These are phyloP conservation scores for Hemisphaericaspora xylanilytica DNA, from an alignment of 1,139 yeast species.

Conservation along the genomic window DNA sequence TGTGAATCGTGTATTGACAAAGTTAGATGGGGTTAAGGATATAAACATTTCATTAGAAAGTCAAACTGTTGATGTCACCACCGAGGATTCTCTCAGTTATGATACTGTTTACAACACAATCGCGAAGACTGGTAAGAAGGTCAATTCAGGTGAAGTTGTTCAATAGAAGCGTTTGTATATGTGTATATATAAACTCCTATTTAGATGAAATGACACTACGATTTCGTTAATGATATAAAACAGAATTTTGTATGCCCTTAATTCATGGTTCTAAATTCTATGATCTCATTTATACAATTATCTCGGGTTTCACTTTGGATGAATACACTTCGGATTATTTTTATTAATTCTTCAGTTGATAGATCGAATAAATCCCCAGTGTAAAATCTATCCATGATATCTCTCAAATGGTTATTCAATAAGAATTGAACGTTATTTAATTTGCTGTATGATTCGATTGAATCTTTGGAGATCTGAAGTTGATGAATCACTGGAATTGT, in stretches of 20 bases:
- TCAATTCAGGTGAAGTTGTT: constrained; percentile 59
- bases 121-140: constrained; percentile 87
- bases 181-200: too few species aligned
- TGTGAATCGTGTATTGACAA: constrained; percentile 71
- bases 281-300: constrained; percentile 59
- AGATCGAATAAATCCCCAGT: constrained; percentile 75
- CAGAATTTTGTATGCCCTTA: background rate
- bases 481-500: constrained; percentile 18
- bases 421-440: constrained; percentile 45
- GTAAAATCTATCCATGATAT: constrained; percentile 68
- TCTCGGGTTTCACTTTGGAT: constrained; percentile 69
- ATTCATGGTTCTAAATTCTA: constrained; percentile 24
- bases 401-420: constrained; percentile 56
- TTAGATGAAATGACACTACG: too few species aligned
- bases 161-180: too few species aligned
- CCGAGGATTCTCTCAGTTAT: constrained; percentile 55
- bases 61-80: constrained; percentile 78
- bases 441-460: constrained; percentile 36
- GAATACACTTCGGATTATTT: constrained; percentile 58
- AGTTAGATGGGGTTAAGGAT: constrained; percentile 70
- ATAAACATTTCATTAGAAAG: constrained; percentile 73
- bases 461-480: constrained; percentile 17
- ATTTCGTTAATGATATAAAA: background rate
- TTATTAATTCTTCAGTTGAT: constrained; percentile 61
- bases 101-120: constrained; percentile 78